Conservation (phyloP, 139 green algal genomes). For the Closterium sp. region DNA sequence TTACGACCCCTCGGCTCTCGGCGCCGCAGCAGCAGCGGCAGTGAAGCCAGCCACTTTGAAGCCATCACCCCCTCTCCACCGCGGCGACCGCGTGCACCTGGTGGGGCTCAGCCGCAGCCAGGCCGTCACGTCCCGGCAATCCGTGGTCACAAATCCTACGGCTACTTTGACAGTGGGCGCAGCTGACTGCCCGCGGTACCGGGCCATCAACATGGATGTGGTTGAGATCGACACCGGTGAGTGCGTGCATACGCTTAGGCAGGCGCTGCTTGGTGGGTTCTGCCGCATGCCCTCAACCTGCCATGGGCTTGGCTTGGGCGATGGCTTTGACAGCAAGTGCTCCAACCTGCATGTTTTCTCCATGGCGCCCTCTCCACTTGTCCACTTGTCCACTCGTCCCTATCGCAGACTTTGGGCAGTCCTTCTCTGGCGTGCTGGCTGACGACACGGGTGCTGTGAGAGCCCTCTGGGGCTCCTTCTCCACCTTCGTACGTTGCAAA, state of each 20-base stretch:
- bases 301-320: too few relatives aligned
- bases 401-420: constrained; percentile 75
- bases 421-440: constrained; percentile 77
- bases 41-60: constrained; percentile 33
- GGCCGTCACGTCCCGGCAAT: constrained; percentile 70
- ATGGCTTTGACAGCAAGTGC: too few relatives aligned
- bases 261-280: too few relatives aligned
- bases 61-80: constrained; percentile 7
- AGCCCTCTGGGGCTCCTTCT: constrained; percentile 36
- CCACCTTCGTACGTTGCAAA: background rate
- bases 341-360: too few relatives aligned
- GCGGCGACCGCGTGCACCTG: constrained; percentile 64
- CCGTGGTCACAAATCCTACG: constrained; percentile 71
- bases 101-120: constrained; percentile 49
- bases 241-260: too few relatives aligned
- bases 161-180: constrained; percentile 60
- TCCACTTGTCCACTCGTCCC: too few relatives aligned
- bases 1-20: constrained; percentile 24
- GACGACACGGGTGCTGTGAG: constrained; percentile 65
- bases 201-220: constrained; percentile 87
- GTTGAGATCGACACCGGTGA: constrained; percentile 77
- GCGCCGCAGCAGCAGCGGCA: background rate
- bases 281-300: too few relatives aligned
- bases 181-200: constrained; percentile 71
- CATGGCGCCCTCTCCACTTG: too few relatives aligned